Conservation (phyloP, 1,139 yeast genomes). For the Nakaseomyces bracarensis region DNA sequence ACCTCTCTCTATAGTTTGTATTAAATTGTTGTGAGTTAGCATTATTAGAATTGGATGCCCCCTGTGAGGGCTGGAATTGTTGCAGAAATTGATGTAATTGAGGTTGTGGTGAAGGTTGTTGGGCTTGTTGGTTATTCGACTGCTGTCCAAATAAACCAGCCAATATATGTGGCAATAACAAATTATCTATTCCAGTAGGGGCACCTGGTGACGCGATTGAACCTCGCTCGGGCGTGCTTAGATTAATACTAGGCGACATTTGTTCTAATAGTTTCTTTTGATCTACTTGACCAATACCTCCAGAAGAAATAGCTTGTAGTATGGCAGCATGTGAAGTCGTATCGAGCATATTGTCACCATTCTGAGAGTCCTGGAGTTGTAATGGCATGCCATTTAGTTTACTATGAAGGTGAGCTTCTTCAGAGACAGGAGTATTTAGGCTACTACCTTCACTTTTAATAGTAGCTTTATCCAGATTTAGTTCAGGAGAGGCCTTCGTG, state of each 20-base stretch:
- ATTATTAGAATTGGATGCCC: too few relatives aligned
- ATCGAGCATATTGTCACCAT: not conserved
- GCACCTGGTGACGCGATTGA: conserved; percentile 1
- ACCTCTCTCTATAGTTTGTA: conserved; percentile 1
- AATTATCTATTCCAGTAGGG: conserved; percentile 4
- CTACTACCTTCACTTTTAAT: conserved; percentile 4
- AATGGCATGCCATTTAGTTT: not conserved
- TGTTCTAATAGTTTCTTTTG: not conserved
- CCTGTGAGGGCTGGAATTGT: conserved; percentile 13
- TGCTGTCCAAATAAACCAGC: conserved; percentile 8
- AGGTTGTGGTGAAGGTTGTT: conserved; percentile 10
- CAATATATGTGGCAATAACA: not conserved
- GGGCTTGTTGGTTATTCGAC: conserved; percentile 8
- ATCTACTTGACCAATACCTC: not conserved
- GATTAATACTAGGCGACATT: conserved; percentile 3
- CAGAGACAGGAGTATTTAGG: conserved; percentile 3
- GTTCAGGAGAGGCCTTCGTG: not conserved
- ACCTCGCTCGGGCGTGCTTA: not conserved
- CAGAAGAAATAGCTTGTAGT: not conserved
- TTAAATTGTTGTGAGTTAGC: not conserved
- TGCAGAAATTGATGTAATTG: conserved; percentile 5
- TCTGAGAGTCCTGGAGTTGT: conserved; percentile 1
- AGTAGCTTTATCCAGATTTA: not conserved
- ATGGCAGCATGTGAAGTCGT: not conserved
- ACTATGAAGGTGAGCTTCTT: not conserved